phyloP scores from a whole-genome alignment of 495 filamentous ascomycete genomes.

The Penicillium antarcticum region DNA sequence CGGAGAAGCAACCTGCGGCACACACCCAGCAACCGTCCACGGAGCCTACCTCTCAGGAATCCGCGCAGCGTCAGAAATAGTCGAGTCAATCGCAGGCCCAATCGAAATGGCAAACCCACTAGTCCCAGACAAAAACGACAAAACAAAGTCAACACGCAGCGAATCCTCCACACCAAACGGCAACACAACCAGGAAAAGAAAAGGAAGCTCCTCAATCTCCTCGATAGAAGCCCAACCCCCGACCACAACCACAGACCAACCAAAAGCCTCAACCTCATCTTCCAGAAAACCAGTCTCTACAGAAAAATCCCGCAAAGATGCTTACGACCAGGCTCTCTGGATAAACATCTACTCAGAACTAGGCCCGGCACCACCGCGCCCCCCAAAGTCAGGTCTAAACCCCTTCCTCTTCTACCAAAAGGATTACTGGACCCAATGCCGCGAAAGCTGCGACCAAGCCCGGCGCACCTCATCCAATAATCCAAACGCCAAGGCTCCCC shows the following conservation, averaged over 20 bases:
- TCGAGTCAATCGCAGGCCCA: conserved; percentile 74
- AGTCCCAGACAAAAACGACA: conserved; percentile 65
- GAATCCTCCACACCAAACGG: conserved; percentile 13
- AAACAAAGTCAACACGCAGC: conserved; percentile 33
- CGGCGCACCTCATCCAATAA: conserved; percentile 62
- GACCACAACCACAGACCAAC: conserved; percentile 1
- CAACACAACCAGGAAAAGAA: conserved; percentile 7
- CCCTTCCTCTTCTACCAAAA: conserved; percentile 70
- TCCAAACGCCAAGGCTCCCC: conserved; percentile 59
- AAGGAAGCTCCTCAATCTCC: conserved; percentile 1
- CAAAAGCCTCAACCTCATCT: conserved; percentile 8
- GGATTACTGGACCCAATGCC: conserved; percentile 72
- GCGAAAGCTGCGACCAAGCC: conserved; percentile 65
- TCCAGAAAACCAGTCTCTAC: conserved; percentile 24
- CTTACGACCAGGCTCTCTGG: conserved; percentile 72
- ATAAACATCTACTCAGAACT: conserved; percentile 64
- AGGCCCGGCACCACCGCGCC: conserved; percentile 68
- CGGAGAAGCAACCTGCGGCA: conserved; percentile 91
- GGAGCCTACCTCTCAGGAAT: conserved; percentile 93
- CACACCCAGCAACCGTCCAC: conserved; percentile 94
- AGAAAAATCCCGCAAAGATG: conserved; percentile 55
- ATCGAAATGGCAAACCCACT: conserved; percentile 74
- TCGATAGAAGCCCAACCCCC: conserved; percentile 4
- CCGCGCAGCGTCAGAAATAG: conserved; percentile 79
- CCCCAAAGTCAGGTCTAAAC: conserved; percentile 66